Evolutionary conservation across 2,329 filamentous ascomycete genomes (phyloP).

Genomic region (Aspergillus pseudoglaucus): DNA sequence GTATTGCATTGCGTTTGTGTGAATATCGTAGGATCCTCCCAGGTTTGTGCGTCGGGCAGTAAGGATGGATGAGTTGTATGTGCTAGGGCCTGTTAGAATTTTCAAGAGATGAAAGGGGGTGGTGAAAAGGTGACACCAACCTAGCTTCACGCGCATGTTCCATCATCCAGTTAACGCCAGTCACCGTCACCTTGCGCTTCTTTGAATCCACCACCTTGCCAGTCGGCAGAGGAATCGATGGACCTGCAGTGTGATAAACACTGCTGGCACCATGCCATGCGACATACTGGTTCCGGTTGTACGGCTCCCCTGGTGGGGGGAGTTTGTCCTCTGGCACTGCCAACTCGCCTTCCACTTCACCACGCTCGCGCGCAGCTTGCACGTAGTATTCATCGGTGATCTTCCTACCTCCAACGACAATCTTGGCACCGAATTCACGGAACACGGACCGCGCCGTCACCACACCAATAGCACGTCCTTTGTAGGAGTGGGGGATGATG

Average conservation of each 20-base stretch:
- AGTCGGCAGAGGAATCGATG: slow-evolving; percentile 66
- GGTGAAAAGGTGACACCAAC: slow-evolving; percentile 45
- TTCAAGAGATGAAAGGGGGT: neutral
- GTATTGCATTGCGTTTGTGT: slow-evolving; percentile 88
- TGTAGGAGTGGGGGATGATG: slow-evolving; percentile 97
- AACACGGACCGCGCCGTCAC: slow-evolving; percentile 96
- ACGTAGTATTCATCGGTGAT: slow-evolving; percentile 88
- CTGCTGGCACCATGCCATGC: slow-evolving; percentile 96
- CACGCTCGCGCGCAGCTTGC: slow-evolving; percentile 64
- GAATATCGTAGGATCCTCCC: slow-evolving; percentile 79
- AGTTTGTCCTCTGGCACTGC: slow-evolving; percentile 83
- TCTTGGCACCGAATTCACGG: slow-evolving; percentile 88
- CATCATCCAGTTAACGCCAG: slow-evolving; percentile 91
- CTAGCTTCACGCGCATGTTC: slow-evolving; percentile 89
- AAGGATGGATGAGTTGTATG: slow-evolving; percentile 73
- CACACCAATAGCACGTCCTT: slow-evolving; percentile 92
- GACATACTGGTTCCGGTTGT: slow-evolving; percentile 98
- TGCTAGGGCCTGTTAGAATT: slow-evolving; percentile 45
- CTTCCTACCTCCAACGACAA: slow-evolving; percentile 82
- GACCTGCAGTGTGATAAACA: slow-evolving; percentile 81
- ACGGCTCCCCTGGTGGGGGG: slow-evolving; percentile 69
- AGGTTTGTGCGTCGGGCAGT: slow-evolving; percentile 62
- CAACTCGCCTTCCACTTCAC: slow-evolving; percentile 78
- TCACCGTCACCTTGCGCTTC: slow-evolving; percentile 79
- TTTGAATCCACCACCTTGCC: slow-evolving; percentile 71